Conservation (phyloP, 2,329 filamentous ascomycete species). For the Ascomycota sp. region DNA sequence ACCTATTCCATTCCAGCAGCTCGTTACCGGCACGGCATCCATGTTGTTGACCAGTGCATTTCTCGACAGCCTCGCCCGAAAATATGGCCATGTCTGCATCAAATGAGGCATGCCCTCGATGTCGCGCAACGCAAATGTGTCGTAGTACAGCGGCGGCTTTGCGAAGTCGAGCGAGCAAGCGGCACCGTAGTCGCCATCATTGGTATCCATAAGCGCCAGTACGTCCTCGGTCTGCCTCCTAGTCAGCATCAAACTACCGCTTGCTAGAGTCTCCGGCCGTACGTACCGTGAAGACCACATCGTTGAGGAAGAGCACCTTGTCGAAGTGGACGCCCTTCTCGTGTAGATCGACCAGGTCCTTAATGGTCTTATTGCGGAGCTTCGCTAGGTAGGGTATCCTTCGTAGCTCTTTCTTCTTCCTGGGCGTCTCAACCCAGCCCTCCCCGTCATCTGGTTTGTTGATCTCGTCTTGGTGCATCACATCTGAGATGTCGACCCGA, state of each 20-base stretch:
- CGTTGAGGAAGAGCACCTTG: conserved; percentile 40
- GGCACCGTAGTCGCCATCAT: conserved; percentile 36
- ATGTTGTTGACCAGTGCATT: conserved; percentile 28
- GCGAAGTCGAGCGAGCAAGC: conserved; percentile 42
- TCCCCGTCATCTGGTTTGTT: conserved; percentile 18
- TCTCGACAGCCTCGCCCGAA: conserved; percentile 27
- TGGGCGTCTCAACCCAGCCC: conserved; percentile 44
- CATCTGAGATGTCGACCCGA: conserved; percentile 34
- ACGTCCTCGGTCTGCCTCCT: conserved; percentile 29
- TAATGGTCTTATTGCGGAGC: conserved; percentile 42
- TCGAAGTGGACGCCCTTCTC: conserved; percentile 31
- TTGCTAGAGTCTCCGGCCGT: too few species aligned
- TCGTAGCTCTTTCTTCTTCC: conserved; percentile 32
- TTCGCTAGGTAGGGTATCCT: conserved; percentile 49
- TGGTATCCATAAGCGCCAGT: conserved; percentile 32
- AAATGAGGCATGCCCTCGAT: conserved; percentile 25
- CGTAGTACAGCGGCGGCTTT: conserved; percentile 32
- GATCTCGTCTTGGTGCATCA: conserved; percentile 37
- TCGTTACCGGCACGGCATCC: conserved; percentile 22
- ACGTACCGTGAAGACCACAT: conserved; percentile 36
- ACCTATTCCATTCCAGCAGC: conserved; percentile 26
- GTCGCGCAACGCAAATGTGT: conserved; percentile 42
- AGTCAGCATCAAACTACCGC: conserved; percentile 5
- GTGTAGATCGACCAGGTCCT: conserved; percentile 31
- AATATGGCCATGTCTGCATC: conserved; percentile 39